Base-by-base conservation (phyloP, 805 yeast genomes). In the Pichia scutulata region DNA sequence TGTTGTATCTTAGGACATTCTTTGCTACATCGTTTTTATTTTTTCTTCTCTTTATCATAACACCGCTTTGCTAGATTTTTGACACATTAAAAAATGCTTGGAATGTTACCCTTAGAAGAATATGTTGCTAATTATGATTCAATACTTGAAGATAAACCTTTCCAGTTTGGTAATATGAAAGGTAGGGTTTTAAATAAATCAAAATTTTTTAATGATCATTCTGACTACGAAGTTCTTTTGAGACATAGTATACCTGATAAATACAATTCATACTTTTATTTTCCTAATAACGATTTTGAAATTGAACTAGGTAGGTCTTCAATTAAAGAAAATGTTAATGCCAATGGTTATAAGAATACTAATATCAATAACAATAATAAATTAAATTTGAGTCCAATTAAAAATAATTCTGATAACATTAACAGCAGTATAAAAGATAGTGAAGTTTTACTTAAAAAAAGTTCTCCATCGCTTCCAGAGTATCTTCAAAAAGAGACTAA, bases 51-150 rank as follows among this genome's bases (percentile, higher is more conserved):
- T 3, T 19, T 37, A 19, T 2, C 19, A 16, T 9, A 33, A 33
- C 37, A n/a, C n/a, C 10, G 37, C 37, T 48, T 48, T 43, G 51
- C 55, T 52, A 48, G 39, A 39, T 46, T 14, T 33, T n/a, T 5
- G n/a, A 44, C 26, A n/a, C n/a, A n/a, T 39, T 16, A 9, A 2
- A 41, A 4, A 14, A 64, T 63, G 68, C 57, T 57, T 18, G 70
- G 62, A 48, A 53, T 62, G 13, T 49, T 66, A 23, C 65, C 65
- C 2, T 42, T 62, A 16, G 52, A 53, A 30, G 60, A 64, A 40
- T 66, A 66, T 46, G 60, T 57, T 23, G 58, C 56, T 28, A 66
- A 66, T 54, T 61, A 59, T 39, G 53, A 57, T 40, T 62, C 66
- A 7, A 55, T 66, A 26, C 48, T 57, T 21, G 52, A 54, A 18